These are phyloP conservation scores for Galerina sulciceps DNA, from an alignment of 768 basidiomycete genomes.

Conservation along the genomic window DNA sequence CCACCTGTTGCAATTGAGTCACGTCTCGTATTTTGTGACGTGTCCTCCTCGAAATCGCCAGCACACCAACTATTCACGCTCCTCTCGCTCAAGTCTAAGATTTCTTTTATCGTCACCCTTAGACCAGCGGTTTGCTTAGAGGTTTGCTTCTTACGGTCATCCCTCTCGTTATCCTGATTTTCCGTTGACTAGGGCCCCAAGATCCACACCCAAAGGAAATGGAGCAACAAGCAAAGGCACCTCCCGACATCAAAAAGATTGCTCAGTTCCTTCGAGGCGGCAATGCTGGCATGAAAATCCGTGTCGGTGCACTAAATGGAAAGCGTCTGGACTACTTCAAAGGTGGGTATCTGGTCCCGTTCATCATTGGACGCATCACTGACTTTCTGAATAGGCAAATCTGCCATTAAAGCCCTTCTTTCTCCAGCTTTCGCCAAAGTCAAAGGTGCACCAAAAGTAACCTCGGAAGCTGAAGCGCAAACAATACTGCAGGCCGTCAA, in stretches of 20 bases:
- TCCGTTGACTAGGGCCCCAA: background rate
- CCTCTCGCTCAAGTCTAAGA: background rate
- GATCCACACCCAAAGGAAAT: constrained; percentile 27
- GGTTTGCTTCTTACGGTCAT: background rate
- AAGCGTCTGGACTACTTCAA: constrained; percentile 98
- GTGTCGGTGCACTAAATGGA: constrained; percentile 90
- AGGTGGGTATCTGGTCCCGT: constrained; percentile 52
- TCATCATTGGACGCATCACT: background rate
- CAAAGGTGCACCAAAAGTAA: constrained; percentile 77
- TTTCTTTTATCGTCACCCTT: background rate
- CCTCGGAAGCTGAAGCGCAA: constrained; percentile 76
- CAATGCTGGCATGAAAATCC: constrained; percentile 84
- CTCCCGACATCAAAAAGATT: constrained; percentile 79
- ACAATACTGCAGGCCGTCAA: constrained; percentile 70
- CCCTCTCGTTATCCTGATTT: background rate
- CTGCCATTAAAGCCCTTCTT: constrained; percentile 88
- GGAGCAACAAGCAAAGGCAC: constrained; percentile 82
- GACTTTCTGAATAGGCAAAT: constrained; percentile 66
- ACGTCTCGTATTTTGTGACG: constrained; percentile 18
- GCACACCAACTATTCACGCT: constrained; percentile 15
- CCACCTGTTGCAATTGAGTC: constrained; percentile 3
- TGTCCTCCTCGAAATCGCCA: constrained; percentile 23
- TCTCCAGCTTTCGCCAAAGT: constrained; percentile 91
- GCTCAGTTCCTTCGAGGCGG: constrained; percentile 88
- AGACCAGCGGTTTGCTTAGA: background rate